These are phyloP conservation scores for Cyclanthera cordifolia DNA, from an alignment of 306 rosid species.

Conservation along the genomic window DNA sequence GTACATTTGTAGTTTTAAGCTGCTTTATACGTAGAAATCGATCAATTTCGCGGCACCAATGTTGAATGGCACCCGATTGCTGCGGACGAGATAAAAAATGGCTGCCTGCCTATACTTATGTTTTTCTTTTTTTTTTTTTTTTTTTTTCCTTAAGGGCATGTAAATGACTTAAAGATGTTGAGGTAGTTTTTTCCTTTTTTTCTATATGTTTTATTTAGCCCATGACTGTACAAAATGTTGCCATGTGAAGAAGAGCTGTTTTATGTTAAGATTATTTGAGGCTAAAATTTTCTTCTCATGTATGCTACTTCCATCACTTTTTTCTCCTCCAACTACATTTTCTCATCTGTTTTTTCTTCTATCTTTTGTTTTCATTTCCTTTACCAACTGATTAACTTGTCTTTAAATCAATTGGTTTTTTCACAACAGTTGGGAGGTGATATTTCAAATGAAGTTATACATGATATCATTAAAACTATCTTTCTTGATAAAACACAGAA, in stretches of 20 bases:
- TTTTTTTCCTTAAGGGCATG: slow-evolving; percentile 35
- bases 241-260: slow-evolving; percentile 50
- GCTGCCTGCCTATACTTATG: slow-evolving; percentile 33
- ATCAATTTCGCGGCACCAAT: slow-evolving; percentile 1
- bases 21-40: slow-evolving; percentile 59
- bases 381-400: too few species aligned
- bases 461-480: too few species aligned
- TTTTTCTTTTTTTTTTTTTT: slow-evolving; percentile 10
- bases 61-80: slow-evolving; percentile 26
- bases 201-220: slow-evolving; percentile 24
- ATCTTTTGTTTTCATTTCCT: too few species aligned
- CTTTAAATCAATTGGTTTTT: too few species aligned
- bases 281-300: slow-evolving; percentile 25
- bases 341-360: too few species aligned
- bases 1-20: slow-evolving; percentile 81
- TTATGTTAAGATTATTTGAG: slow-evolving; percentile 37
- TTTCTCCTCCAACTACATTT: not conserved
- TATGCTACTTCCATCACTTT: not conserved
- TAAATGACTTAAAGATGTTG: slow-evolving; percentile 40
- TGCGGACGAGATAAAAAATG: slow-evolving; percentile 44
- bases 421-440: too few species aligned
- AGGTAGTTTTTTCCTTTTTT: slow-evolving; percentile 33
- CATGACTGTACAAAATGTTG: slow-evolving; percentile 63
- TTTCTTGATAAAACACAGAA: too few species aligned
- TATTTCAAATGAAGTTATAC: too few species aligned